Conservation (phyloP, 2,329 filamentous ascomycete genomes). For the Beauveria asiatica region DNA sequence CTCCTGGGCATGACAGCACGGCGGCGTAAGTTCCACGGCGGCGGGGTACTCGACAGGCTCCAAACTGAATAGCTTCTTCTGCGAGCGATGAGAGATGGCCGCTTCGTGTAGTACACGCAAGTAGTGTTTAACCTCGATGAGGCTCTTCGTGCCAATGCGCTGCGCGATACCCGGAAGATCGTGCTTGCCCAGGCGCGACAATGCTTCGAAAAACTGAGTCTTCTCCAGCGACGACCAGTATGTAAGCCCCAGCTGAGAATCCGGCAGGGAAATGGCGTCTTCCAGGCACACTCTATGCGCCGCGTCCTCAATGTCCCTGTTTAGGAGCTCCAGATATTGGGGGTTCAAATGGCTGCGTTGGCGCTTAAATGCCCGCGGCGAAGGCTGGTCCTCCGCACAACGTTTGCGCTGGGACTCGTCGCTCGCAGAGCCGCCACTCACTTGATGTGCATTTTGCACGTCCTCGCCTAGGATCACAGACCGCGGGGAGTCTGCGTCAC, state of each 20-base stretch:
- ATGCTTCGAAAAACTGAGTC: conserved; percentile 54
- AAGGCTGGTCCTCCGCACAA: conserved; percentile 17
- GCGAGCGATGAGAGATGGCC: conserved; percentile 31
- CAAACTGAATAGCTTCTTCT: conserved; percentile 24
- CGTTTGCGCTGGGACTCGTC: conserved; percentile 21
- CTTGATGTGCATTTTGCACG: conserved; percentile 1
- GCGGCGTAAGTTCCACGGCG: conserved; percentile 61
- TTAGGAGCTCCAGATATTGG: conserved; percentile 43
- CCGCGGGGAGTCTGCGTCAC: conserved; percentile 11
- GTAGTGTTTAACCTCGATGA: conserved; percentile 65
- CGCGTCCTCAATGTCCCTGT: conserved; percentile 50
- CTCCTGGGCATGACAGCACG: conserved; percentile 59
- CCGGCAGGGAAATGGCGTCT: conserved; percentile 25
- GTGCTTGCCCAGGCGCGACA: conserved; percentile 56
- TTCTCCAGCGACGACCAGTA: conserved; percentile 68
- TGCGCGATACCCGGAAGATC: conserved; percentile 54
- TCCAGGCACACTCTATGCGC: conserved; percentile 27
- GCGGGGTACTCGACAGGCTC: conserved; percentile 54
- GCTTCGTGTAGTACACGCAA: conserved; percentile 51
- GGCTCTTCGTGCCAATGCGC: conserved; percentile 61
- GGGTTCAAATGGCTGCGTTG: conserved; percentile 33
- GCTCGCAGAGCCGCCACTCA: conserved; percentile 10
- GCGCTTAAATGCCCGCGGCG: conserved; percentile 35
- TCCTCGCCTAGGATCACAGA: conserved; percentile 13
- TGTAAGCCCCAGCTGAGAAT: conserved; percentile 57